Conservation (phyloP, 1,139 yeast species). For the Blastobotrys arbuscula region DNA sequence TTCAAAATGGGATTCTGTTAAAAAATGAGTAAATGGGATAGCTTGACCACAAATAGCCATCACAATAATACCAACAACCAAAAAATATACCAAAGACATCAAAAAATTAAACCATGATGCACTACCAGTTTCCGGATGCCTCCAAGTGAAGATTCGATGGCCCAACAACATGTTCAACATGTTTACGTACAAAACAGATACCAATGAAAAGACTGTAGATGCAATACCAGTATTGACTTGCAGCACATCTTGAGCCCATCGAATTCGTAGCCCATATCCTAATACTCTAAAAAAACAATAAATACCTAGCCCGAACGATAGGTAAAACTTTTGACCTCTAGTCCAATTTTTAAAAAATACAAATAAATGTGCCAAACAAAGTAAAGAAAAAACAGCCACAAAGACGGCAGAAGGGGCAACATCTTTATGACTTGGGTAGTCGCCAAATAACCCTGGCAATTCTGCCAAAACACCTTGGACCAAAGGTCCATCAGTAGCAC, state of each 20-base stretch:
- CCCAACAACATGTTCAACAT: slow-evolving; percentile 60
- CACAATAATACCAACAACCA: slow-evolving; percentile 54
- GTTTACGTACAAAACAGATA: slow-evolving; percentile 39
- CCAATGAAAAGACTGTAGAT: slow-evolving; percentile 52
- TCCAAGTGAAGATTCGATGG: slow-evolving; percentile 74
- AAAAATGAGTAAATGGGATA: slow-evolving; percentile 56
- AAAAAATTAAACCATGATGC: slow-evolving; percentile 47
- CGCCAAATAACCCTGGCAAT: slow-evolving; percentile 59
- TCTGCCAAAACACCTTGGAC: slow-evolving; percentile 10
- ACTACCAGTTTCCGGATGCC: slow-evolving; percentile 74
- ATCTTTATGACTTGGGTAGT: slow-evolving; percentile 52
- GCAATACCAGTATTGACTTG: slow-evolving; percentile 51
- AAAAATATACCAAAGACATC: slow-evolving; percentile 48
- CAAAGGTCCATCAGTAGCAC: slow-evolving; percentile 11
- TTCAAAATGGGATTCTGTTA: slow-evolving; percentile 42
- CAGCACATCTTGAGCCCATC: slow-evolving; percentile 50
- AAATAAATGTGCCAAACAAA: slow-evolving; percentile 44
- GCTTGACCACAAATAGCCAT: slow-evolving; percentile 66
- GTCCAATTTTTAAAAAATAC: slow-evolving; percentile 48
- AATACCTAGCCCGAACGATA: slow-evolving; percentile 50
- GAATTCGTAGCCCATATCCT: slow-evolving; percentile 57
- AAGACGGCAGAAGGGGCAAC: slow-evolving; percentile 59
- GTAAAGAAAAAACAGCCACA: slow-evolving; percentile 47
- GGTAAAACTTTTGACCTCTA: slow-evolving; percentile 62
- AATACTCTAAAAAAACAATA: slow-evolving; percentile 49